Conservation (phyloP, 2,329 filamentous ascomycete genomes). For the Neonectria punicea region DNA sequence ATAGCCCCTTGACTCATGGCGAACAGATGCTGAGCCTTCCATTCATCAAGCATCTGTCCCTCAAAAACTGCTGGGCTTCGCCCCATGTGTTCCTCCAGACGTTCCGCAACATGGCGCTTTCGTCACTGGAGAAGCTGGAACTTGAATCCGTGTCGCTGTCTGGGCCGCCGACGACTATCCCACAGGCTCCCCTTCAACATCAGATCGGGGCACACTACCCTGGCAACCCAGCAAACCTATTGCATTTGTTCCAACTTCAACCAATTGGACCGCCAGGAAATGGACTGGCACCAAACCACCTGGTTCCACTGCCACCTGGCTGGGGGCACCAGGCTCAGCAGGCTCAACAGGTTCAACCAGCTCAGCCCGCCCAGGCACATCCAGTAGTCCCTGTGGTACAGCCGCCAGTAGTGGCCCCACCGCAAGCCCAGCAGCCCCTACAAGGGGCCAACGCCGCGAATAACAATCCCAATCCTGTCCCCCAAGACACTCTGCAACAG, state of each 20-base stretch:
- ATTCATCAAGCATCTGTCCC: slow-evolving; percentile 66
- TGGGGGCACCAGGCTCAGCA: not conserved
- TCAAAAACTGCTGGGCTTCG: slow-evolving; percentile 76
- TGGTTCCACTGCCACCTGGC: not conserved
- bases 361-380: not conserved
- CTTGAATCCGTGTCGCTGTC: slow-evolving; percentile 74
- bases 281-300: not conserved
- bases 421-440: not conserved
- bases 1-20: slow-evolving; percentile 46
- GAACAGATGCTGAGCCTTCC: slow-evolving; percentile 62
- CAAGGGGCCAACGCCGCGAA: not conserved
- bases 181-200: slow-evolving; percentile 42
- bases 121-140: slow-evolving; percentile 62
- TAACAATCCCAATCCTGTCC: not conserved
- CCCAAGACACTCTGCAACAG: slow-evolving; percentile 33
- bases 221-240: slow-evolving; percentile 23
- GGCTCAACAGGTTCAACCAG: not conserved
- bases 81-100: slow-evolving; percentile 66
- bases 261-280: not conserved
- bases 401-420: not conserved
- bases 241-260: slow-evolving; percentile 32
- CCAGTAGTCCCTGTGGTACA: not conserved
- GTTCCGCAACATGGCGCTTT: slow-evolving; percentile 58
- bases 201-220: slow-evolving; percentile 8
- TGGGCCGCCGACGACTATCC: slow-evolving; percentile 50